Conservation (phyloP, 1,284 basidiomycete genomes). For the Moesziomyces parantarcticus region DNA sequence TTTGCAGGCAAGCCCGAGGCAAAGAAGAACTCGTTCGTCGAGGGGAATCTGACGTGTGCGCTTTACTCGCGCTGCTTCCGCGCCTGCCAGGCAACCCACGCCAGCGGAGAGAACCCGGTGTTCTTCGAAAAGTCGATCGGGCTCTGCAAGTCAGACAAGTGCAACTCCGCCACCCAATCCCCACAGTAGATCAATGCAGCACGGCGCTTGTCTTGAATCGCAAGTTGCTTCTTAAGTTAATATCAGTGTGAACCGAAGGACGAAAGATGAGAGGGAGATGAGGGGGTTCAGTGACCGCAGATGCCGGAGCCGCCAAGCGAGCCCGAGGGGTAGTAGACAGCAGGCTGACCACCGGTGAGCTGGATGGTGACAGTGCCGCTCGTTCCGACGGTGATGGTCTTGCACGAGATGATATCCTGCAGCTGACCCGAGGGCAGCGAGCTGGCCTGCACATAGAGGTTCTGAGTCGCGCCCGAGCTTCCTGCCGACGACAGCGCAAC, state of each 20-base stretch:
- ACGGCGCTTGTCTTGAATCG: not conserved
- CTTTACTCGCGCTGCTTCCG: conserved; percentile 18
- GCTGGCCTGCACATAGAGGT: conserved; percentile 56
- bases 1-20: conserved; percentile 17
- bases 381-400: conserved; percentile 70
- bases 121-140: conserved; percentile 20
- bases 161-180: not conserved
- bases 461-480: conserved; percentile 68
- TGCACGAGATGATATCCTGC: conserved; percentile 76
- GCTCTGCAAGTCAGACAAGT: conserved; percentile 19
- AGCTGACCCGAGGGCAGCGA: conserved; percentile 71
- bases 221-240: not conserved
- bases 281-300: conserved; percentile 10
- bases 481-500: conserved; percentile 77
- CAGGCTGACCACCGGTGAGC: conserved; percentile 16
- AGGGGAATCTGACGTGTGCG: conserved; percentile 25
- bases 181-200: too few relatives aligned
- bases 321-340: conserved; percentile 17
- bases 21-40: conserved; percentile 32
- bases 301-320: conserved; percentile 14
- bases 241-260: not conserved
- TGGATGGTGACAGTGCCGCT: conserved; percentile 69
- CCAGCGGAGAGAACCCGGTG: conserved; percentile 7
- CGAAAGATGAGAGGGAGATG: not conserved
- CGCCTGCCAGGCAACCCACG: conserved; percentile 16